Base-by-base conservation (phyloP, 192 early-diverging fungal genomes). In the Backusella tuberculispora region DNA sequence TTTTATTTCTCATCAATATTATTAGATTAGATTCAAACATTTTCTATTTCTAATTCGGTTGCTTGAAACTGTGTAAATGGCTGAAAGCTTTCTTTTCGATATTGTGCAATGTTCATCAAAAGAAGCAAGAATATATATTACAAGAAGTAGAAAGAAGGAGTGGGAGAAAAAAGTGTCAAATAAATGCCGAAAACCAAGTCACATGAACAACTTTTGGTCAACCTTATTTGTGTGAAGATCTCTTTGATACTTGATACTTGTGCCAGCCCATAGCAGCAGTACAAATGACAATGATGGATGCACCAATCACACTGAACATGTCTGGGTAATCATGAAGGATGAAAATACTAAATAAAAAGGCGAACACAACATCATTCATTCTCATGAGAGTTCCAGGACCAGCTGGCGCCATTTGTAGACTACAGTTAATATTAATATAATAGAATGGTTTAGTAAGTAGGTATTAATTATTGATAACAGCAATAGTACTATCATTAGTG, bases 321-420 rank as follows among this genome's bases (percentile, higher is more conserved):
- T 84, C 83, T 0, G 93, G 92, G 4, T 85, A 69, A 74, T 95
- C 92, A 66, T 85, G 84, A 71, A 94, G 90, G 63, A 95, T 71
- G 4, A 84, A 74, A 38, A 92, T 85, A 21, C 92, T 91, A 79
- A 94, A 88, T 17, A 91, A 60, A 81, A 93, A 93, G 15, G 93
- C 90, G 84, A 93, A 93, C 3, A 93, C 91, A 42, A 95, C 87
- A 72, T 95, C 93, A 60, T 92, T 82, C 81, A 91, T 93, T 47
- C 94, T 87, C 90, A 94, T 92, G 81, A 95, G 64, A n/a, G 91
- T 80, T 13, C 86, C 92, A 0, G 90, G 90, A 0, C 93, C 93
- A 14, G 92, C 83, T 10, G 88, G 87, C 8, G 90, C 90, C 73
- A 93, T 63, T 83, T 95, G 94, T 71, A 95, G 66, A 8, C 86